These are phyloP conservation scores for Teunomyces barrocoloradensis DNA, from an alignment of 805 yeast species.

Conservation along the genomic window DNA sequence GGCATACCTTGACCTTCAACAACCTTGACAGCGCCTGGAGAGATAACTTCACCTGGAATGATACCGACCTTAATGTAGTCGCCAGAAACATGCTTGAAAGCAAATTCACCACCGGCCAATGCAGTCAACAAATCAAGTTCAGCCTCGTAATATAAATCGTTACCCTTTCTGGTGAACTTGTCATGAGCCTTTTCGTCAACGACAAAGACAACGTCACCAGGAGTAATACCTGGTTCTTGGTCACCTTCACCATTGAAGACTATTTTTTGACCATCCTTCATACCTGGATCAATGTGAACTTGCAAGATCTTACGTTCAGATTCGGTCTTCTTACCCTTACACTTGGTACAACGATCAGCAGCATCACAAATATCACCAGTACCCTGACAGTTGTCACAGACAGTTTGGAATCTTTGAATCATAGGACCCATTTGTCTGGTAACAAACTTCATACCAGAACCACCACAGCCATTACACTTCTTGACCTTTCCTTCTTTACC, in stretches of 20 bases:
- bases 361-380: conserved; percentile 85
- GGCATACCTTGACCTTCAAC: conserved; percentile 98
- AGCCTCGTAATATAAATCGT: conserved; percentile 80
- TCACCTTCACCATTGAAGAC: conserved; percentile 96
- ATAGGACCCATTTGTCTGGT: conserved; percentile 99
- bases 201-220: conserved; percentile 95
- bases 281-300: conserved; percentile 95
- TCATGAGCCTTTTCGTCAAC: conserved; percentile 88
- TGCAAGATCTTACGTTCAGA: conserved; percentile 90
- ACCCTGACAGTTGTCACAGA: conserved; percentile 90
- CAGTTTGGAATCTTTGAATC: conserved; percentile 96
- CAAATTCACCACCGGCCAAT: conserved; percentile 91
- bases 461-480: conserved; percentile 84
- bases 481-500: conserved; percentile 90
- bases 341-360: conserved; percentile 81
- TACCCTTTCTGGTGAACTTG: conserved; percentile 80
- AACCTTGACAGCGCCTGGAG: conserved; percentile 80
- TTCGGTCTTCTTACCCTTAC: conserved; percentile 85
- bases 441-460: conserved; percentile 86
- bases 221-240: conserved; percentile 89
- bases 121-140: conserved; percentile 92
- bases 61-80: conserved; percentile 82
- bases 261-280: conserved; percentile 90
- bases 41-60: conserved; percentile 87
- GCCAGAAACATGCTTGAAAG: conserved; percentile 86